Conservation (phyloP, 2,329 filamentous ascomycete genomes). For the Ophiobolus disseminans region DNA sequence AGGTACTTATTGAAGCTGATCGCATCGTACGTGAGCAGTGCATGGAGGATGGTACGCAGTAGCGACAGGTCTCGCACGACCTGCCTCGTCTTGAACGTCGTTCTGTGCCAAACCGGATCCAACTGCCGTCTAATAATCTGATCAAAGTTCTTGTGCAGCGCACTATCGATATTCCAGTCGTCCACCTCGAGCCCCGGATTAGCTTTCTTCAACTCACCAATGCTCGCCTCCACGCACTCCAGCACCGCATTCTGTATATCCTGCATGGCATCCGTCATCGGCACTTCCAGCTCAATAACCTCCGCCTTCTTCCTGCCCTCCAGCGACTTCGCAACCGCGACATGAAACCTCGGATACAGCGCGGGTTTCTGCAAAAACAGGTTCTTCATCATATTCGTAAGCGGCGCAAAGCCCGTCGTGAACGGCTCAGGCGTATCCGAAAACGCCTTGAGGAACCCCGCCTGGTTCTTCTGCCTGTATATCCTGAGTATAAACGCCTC, state of each 20-base stretch:
- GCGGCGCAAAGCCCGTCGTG: conserved; percentile 82
- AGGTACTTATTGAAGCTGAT: conserved; percentile 92
- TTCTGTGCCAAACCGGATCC: conserved; percentile 95
- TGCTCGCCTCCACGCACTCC: conserved; percentile 94
- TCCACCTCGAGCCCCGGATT: conserved; percentile 93
- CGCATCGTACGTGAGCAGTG: conserved; percentile 83
- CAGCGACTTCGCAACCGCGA: conserved; percentile 84
- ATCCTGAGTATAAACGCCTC: conserved; percentile 96
- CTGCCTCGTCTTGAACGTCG: conserved; percentile 93
- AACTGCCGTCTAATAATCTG: conserved; percentile 85
- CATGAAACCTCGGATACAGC: conserved; percentile 91
- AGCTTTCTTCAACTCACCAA: conserved; percentile 89
- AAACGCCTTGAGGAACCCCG: conserved; percentile 93
- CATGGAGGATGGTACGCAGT: conserved; percentile 80
- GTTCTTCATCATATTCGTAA: conserved; percentile 90
- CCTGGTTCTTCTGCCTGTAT: conserved; percentile 93
- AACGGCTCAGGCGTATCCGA: conserved; percentile 94
- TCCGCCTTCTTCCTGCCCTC: conserved; percentile 94
- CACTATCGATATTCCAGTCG: conserved; percentile 95
- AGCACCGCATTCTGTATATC: conserved; percentile 93
- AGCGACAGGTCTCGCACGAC: conserved; percentile 90
- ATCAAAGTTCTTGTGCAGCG: conserved; percentile 91
- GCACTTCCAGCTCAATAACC: conserved; percentile 94
- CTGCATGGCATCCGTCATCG: conserved; percentile 93
- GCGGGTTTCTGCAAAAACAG: conserved; percentile 88